Conservation (phyloP, 2,329 filamentous ascomycete species). For the Xylaria hypoxylon region DNA sequence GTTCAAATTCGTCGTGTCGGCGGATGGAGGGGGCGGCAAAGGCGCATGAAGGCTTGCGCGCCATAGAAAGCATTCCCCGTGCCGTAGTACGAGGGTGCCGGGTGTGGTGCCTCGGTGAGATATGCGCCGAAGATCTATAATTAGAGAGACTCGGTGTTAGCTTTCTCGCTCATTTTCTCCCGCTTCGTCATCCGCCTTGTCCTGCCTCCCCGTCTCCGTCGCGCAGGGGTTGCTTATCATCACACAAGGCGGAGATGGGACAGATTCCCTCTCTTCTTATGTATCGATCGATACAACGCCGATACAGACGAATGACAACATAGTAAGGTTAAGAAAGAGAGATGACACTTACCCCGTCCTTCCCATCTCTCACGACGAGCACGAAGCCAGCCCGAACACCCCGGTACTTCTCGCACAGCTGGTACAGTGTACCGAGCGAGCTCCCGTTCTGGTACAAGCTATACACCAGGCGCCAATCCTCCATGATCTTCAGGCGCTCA, state of each 20-base stretch:
- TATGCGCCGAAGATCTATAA: conserved; percentile 87
- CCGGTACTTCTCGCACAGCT: conserved; percentile 76
- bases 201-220: background rate
- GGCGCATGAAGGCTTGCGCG: conserved; percentile 75
- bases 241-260: background rate
- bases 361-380: conserved; percentile 83
- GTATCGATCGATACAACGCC: background rate
- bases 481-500: conserved; percentile 84
- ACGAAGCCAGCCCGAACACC: conserved; percentile 86
- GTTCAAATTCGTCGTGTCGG: conserved; percentile 61
- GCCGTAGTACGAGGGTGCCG: conserved; percentile 87
- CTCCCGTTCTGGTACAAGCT: conserved; percentile 93
- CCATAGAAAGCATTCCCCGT: conserved; percentile 96
- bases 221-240: background rate
- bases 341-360: conserved; percentile 73
- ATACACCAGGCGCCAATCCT: conserved; percentile 88
- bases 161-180: conserved; percentile 16
- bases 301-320: background rate
- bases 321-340: background rate
- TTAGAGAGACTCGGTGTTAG: conserved; percentile 8
- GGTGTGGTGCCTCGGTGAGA: conserved; percentile 87
- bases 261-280: background rate
- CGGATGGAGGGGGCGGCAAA: conserved; percentile 76
- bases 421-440: conserved; percentile 86
- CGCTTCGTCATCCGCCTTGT: background rate